A percentile compares a stretch with the other conserved stretches of the same genome.
Conservation (phyloP, 768 basidiomycete genomes). For the Leccinum truebloodii region DNA sequence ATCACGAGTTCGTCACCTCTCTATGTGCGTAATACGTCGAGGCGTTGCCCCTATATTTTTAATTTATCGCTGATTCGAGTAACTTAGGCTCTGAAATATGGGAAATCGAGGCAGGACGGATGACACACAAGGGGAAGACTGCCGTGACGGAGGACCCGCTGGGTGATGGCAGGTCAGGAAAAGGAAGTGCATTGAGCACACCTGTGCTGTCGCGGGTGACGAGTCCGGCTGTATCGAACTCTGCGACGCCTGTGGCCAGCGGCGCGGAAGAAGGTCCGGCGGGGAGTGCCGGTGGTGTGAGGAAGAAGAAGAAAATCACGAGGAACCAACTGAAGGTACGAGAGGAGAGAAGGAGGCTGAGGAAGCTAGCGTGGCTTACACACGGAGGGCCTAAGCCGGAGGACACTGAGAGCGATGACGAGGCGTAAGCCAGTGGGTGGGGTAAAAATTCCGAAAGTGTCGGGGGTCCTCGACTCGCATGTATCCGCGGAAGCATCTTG, state of each 20-base stretch:
- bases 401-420: slow-evolving; percentile 70
- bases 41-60: slow-evolving; percentile 7
- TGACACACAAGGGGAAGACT: slow-evolving; percentile 87
- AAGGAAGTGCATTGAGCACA: slow-evolving; percentile 71
- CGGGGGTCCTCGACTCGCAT: slow-evolving; percentile 21
- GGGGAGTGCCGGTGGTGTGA: slow-evolving; percentile 39
- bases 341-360: slow-evolving; percentile 79
- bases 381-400: slow-evolving; percentile 83
- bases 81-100: slow-evolving; percentile 85
- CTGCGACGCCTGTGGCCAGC: slow-evolving; percentile 76
- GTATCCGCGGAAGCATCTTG: slow-evolving; percentile 26
- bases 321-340: slow-evolving; percentile 86
- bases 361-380: slow-evolving; percentile 82
- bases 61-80: slow-evolving; percentile 18
- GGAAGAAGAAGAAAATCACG: slow-evolving; percentile 91
- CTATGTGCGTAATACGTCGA: slow-evolving; percentile 56
- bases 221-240: slow-evolving; percentile 67
- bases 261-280: slow-evolving; percentile 63
- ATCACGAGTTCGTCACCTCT: slow-evolving; percentile 82
- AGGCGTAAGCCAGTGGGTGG: slow-evolving; percentile 19
- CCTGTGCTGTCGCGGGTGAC: slow-evolving; percentile 68
- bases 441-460: slow-evolving; percentile 14
- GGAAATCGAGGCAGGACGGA: slow-evolving; percentile 83
- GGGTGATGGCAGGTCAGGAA: slow-evolving; percentile 65
- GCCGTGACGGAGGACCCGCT: slow-evolving; percentile 85